Conservation (phyloP, 805 yeast species). For the Hanseniaspora lindneri region DNA sequence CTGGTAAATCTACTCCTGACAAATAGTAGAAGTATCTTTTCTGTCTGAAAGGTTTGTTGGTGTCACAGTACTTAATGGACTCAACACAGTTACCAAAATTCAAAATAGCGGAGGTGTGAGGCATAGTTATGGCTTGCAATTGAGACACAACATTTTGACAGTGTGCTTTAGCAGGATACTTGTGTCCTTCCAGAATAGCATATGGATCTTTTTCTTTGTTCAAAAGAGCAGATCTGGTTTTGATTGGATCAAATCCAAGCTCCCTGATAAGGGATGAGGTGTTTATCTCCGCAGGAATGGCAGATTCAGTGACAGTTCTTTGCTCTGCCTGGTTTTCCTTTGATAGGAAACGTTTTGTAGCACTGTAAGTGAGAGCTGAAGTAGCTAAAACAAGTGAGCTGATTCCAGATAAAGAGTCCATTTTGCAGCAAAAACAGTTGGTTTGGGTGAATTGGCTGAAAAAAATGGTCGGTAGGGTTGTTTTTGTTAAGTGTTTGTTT, state of each 20-base stretch:
- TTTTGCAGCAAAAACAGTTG: background rate
- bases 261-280: constrained; percentile 13
- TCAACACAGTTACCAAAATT: constrained; percentile 46
- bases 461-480: background rate
- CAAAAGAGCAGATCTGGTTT: constrained; percentile 8
- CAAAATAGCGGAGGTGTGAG: constrained; percentile 43
- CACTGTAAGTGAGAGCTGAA: constrained; percentile 15
- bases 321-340: background rate
- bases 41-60: constrained; percentile 67
- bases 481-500: background rate
- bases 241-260: constrained; percentile 16
- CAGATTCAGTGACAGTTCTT: background rate
- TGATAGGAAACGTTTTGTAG: constrained; percentile 3
- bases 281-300: constrained; percentile 6
- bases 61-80: constrained; percentile 63
- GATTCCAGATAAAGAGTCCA: constrained; percentile 10
- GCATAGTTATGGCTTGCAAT: constrained; percentile 21
- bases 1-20: constrained; percentile 72
- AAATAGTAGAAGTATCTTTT: constrained; percentile 82
- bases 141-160: constrained; percentile 42
- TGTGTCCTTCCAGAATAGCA: constrained; percentile 27
- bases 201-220: constrained; percentile 11
- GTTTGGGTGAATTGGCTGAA: no score
- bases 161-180: constrained; percentile 79
- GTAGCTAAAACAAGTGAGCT: constrained; percentile 15